A percentile compares a stretch with the other conserved stretches of the same genome.
phyloP scores from a whole-genome alignment of 2,329 filamentous ascomycete species.

The Microcyclospora tardicrescens region DNA sequence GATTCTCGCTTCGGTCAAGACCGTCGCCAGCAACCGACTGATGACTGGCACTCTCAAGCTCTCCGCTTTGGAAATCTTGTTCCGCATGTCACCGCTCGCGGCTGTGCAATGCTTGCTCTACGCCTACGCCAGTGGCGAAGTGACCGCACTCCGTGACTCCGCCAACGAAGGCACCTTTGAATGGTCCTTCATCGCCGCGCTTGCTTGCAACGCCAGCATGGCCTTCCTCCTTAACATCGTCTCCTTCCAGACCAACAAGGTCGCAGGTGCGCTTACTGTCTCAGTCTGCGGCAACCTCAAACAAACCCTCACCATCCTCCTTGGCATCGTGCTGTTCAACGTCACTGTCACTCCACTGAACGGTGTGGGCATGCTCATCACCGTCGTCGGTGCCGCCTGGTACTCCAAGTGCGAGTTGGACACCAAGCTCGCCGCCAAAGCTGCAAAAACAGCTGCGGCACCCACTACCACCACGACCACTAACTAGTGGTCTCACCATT shows the following conservation, averaged over 20 bases:
- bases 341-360: constrained; percentile 30
- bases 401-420: constrained; percentile 47
- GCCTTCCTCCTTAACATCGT: constrained; percentile 25
- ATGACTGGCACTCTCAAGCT: constrained; percentile 50
- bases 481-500: too few species aligned
- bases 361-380: constrained; percentile 41
- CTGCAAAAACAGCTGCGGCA: too few species aligned
- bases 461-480: too few species aligned
- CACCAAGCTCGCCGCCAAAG: constrained; percentile 24
- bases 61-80: constrained; percentile 45
- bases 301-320: constrained; percentile 25
- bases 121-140: constrained; percentile 41
- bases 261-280: constrained; percentile 25
- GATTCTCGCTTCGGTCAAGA: constrained; percentile 35
- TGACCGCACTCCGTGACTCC: constrained; percentile 10
- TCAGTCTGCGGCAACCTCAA: constrained; percentile 27
- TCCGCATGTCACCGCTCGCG: constrained; percentile 50
- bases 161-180: constrained; percentile 14
- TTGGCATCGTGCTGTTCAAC: constrained; percentile 26
- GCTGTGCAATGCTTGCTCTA: constrained; percentile 42
- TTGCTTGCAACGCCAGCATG: constrained; percentile 22
- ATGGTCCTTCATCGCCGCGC: constrained; percentile 9
- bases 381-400: constrained; percentile 43
- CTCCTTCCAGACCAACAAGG: constrained; percentile 27
- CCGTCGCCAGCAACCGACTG: constrained; percentile 49